These are phyloP conservation scores for Blakeslea trispora DNA, from an alignment of 371 early-diverging fungal species.

Conservation along the genomic window DNA sequence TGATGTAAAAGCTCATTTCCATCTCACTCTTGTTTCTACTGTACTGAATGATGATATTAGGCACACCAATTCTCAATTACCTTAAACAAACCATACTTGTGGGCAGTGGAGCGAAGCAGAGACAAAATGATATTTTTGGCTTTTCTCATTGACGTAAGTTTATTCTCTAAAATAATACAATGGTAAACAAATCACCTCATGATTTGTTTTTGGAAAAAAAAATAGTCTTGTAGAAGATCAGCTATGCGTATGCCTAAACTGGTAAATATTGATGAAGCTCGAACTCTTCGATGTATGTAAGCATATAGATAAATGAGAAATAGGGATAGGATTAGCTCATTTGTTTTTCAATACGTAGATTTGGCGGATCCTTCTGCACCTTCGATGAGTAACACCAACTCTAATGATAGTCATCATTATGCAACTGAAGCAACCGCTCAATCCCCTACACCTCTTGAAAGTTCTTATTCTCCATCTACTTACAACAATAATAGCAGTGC, in stretches of 20 bases:
- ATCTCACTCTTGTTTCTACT: neutral
- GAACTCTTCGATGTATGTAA: constrained; percentile 42
- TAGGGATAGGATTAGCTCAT: too few species aligned
- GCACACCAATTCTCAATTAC: constrained; percentile 49
- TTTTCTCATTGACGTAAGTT: constrained; percentile 46
- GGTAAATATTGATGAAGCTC: constrained; percentile 48
- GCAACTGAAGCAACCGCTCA: constrained; percentile 1
- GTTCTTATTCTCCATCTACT: constrained; percentile 18
- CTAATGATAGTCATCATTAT: neutral
- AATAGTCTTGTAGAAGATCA: constrained; percentile 44
- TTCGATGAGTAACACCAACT: constrained; percentile 14
- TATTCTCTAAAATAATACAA: neutral
- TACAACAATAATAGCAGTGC: constrained; percentile 5
- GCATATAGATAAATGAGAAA: too few species aligned
- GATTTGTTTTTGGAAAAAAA: too few species aligned
- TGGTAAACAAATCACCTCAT: too few species aligned
- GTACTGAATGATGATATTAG: constrained; percentile 19
- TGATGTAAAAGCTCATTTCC: constrained; percentile 46
- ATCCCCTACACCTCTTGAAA: constrained; percentile 6
- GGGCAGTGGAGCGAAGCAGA: constrained; percentile 50
- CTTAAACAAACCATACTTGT: constrained; percentile 50
- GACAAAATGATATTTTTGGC: constrained; percentile 54
- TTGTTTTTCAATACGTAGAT: constrained; percentile 10
- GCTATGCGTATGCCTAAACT: constrained; percentile 42
- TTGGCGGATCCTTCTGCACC: constrained; percentile 30